These are phyloP conservation scores for Teunomyces kruisii DNA, from an alignment of 805 yeast species.

Conservation along the genomic window DNA sequence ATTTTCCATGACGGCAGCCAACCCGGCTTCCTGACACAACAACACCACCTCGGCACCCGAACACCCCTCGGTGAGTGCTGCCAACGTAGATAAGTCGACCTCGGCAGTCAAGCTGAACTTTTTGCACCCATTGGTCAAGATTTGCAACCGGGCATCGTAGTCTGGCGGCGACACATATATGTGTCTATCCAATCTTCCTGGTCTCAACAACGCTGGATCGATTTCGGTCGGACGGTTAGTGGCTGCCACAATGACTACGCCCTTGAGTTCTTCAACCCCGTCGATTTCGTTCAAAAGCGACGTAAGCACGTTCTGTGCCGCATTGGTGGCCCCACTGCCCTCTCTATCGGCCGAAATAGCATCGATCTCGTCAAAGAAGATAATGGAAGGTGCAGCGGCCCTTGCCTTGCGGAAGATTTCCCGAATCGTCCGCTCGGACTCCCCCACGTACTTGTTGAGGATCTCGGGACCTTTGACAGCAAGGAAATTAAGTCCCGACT, in stretches of 20 bases:
- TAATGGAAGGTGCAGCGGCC: constrained; percentile 91
- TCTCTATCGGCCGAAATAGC: constrained; percentile 83
- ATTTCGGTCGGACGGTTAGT: constrained; percentile 93
- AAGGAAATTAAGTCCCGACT: constrained; percentile 87
- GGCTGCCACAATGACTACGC: constrained; percentile 93
- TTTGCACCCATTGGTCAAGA: constrained; percentile 64
- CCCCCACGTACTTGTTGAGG: constrained; percentile 94
- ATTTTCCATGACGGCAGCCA: constrained; percentile 87
- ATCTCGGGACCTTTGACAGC: constrained; percentile 98
- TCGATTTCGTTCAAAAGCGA: constrained; percentile 92
- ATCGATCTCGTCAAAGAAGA: constrained; percentile 95
- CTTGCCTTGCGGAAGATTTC: constrained; percentile 92
- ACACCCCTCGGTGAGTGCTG: constrained; percentile 77
- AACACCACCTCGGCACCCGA: constrained; percentile 96
- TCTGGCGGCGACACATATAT: constrained; percentile 94
- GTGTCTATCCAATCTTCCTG: constrained; percentile 93
- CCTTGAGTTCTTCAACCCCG: constrained; percentile 93
- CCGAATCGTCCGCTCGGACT: constrained; percentile 88
- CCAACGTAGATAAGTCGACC: constrained; percentile 40
- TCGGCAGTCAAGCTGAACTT: constrained; percentile 56
- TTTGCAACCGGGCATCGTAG: constrained; percentile 72
- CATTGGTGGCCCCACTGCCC: constrained; percentile 53
- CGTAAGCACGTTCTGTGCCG: constrained; percentile 83
- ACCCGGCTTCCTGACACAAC: constrained; percentile 92
- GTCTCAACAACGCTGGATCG: constrained; percentile 90